Evolutionary conservation across 129 eudicot species (phyloP), one percentile per base, ranked within the genome.

Genomic region (Rutidosis leptorrhynchoides): DNA sequence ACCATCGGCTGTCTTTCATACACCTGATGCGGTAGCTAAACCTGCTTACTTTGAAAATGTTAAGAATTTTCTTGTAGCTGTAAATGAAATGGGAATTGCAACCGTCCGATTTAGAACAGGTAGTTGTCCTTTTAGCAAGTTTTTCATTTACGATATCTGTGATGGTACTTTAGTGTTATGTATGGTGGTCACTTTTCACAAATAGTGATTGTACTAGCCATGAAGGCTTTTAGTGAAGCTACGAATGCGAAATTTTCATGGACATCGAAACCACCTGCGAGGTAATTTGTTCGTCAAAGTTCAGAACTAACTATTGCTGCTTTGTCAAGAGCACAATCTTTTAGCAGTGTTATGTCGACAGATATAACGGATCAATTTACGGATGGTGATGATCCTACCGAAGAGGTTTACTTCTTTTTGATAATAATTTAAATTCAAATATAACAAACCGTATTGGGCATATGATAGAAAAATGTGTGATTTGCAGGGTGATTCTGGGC

Each of bases 101-200:
- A 45, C 93, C 80, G 12, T 77, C 87, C 65, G 97, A 90, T 82
- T 62, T 90, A 25, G 97, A 90, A 67, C 72, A 81, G 85, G 97
- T 87, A 56, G 10, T 79, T 76, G 5, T 11, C 24, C 30, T 35
- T 49, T 5, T 2, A 22, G 27, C 65, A 37, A 37, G 43, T n/a
- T 10, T 37, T 9, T 37, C 43, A 37, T 59, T 45, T 70, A n/a
- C 14, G 4, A 37, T 37, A 37, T 37, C 43, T 15, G 43, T 37
- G 43, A 37, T 37, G 43, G 15, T 37, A 37, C n/a, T 56, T 56
- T n/a, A 7, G 22, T 53, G 23, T 23, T 25, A 58, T 68, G 16
- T 11, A 90, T 95, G 97, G 87, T 48, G 97, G 97, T 51, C 77
- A 90, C 56, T 69, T 87, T 56, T 79, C 87, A 8, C 79, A 87